These are phyloP conservation scores for Cercophora scortea DNA, from an alignment of 495 filamentous ascomycete species.

Conservation along the genomic window DNA sequence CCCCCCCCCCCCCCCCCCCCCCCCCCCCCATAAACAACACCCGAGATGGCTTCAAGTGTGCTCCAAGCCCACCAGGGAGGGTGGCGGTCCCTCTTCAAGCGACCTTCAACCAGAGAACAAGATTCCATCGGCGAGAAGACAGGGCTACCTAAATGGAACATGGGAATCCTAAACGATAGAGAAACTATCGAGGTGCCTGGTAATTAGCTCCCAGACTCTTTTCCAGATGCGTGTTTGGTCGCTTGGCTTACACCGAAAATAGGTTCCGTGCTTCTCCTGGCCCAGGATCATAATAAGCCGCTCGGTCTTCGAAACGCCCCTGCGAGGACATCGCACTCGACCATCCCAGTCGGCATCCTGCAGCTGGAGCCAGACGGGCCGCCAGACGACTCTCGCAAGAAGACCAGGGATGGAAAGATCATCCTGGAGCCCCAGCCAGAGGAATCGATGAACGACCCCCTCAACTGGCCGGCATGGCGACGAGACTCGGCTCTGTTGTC, in stretches of 20 bases:
- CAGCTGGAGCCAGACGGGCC: conserved; percentile 5
- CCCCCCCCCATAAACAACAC: not conserved
- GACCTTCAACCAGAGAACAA: conserved; percentile 1
- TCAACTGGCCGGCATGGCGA: conserved; percentile 86
- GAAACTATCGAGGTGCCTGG: conserved; percentile 89
- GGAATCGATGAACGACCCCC: conserved; percentile 79
- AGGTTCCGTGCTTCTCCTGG: conserved; percentile 79
- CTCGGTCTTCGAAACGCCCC: conserved; percentile 70
- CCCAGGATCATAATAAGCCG: conserved; percentile 70
- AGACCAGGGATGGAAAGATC: conserved; percentile 72
- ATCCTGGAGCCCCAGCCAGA: conserved; percentile 91
- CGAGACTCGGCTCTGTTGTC: conserved; percentile 76
- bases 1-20: too few species aligned
- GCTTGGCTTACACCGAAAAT: not conserved
- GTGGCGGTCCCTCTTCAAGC: conserved; percentile 12
- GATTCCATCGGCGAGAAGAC: conserved; percentile 2
- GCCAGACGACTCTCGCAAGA: conserved; percentile 53
- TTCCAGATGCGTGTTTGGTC: not conserved
- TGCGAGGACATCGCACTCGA: conserved; percentile 69
- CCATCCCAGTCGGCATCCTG: conserved; percentile 54
- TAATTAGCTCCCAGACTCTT: conserved; percentile 28
- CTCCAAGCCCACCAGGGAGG: not conserved
- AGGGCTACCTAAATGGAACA: conserved; percentile 48
- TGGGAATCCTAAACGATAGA: conserved; percentile 79
- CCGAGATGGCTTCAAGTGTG: not conserved